Evolutionary conservation across 2,329 filamentous ascomycete genomes (phyloP), one percentile per base, ranked within the genome.

Genomic region (Clathrospora elynae): DNA sequence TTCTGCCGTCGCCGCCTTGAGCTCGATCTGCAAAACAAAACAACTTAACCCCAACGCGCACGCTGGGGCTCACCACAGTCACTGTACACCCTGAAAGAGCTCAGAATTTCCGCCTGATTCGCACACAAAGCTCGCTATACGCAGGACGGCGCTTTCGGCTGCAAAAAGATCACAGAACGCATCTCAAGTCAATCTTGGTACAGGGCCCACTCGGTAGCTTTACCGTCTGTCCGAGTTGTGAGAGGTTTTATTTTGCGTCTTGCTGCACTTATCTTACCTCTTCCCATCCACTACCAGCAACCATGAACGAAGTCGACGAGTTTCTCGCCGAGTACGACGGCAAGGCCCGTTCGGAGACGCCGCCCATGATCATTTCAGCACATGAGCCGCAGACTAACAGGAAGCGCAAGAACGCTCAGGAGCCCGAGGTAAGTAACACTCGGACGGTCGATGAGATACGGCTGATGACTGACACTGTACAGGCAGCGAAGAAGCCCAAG

Each of bases 361-460:
- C 23, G 33, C 29, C 22, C 6, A 41, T 28, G 32, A 46, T 17
- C 19, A 38, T 8, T 9, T 45, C 42, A 40, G 35, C 8, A 31
- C 26, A 20, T 19, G 40, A 37, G 13, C 44, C 47, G 42, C 44
- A 33, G 5, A 33, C 17, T 23, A 33, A 7, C 38, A 57, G 57
- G 46, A 66, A 67, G 53, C 60, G 62, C 33, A 66, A 63, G 40
- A 49, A 46, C 9, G 44, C 32, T 3, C 52, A 51, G 17, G 49
- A 53, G n/a, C 19, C 37, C 1, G 51, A 57, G 24, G 61, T 65
- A 36, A 50, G 57, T 51, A 13, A 2, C 24, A 9, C 18, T 11
- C 6, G 2, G 26, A 36, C 41, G n/a, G 29, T n/a, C 18, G 4
- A 17, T 78, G 79, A 66, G 73, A 75, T 50, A 65, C 20, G 35